Evolutionary conservation across 1,284 basidiomycete genomes (phyloP).

Genomic region (Ceratobasidium sp.): DNA sequence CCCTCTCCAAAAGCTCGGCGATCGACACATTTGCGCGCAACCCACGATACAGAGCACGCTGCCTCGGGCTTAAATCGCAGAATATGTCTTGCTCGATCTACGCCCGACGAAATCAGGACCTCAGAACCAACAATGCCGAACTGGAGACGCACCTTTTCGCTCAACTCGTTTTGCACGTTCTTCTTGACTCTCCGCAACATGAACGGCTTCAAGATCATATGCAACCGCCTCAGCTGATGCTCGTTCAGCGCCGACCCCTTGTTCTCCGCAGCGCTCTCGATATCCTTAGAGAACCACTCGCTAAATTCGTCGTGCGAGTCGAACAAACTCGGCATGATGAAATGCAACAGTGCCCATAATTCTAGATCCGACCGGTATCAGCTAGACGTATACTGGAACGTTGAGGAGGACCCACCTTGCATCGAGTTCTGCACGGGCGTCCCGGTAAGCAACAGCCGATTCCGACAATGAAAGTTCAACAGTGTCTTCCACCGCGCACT

Average conservation of each 20-base stretch:
- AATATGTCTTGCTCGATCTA: slow-evolving; percentile 98
- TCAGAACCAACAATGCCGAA: neutral
- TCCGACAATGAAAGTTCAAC: slow-evolving; percentile 95
- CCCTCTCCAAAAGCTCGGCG: slow-evolving; percentile 93
- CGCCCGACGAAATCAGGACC: slow-evolving; percentile 9
- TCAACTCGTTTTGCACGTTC: slow-evolving; percentile 99
- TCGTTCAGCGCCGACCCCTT: slow-evolving; percentile 95
- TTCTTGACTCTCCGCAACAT: slow-evolving; percentile 98
- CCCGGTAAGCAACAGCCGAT: slow-evolving; percentile 94
- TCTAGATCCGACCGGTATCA: slow-evolving; percentile 66
- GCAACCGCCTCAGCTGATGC: slow-evolving; percentile 93
- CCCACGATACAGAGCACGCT: slow-evolving; percentile 92
- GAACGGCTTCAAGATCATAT: slow-evolving; percentile 99
- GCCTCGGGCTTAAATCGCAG: slow-evolving; percentile 94
- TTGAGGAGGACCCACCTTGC: slow-evolving; percentile 76
- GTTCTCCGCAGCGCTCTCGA: slow-evolving; percentile 91
- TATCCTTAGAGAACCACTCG: slow-evolving; percentile 99
- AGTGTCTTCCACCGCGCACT: slow-evolving; percentile 98
- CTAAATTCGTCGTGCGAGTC: slow-evolving; percentile 99
- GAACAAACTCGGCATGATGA: slow-evolving; percentile 99
- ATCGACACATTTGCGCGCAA: slow-evolving; percentile 95
- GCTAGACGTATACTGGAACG: slow-evolving; percentile 33
- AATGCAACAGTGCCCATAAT: slow-evolving; percentile 99
- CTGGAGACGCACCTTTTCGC: slow-evolving; percentile 83
- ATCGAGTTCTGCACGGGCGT: slow-evolving; percentile 99